Evolutionary conservation across 768 basidiomycete species (phyloP), one percentile per base, ranked within the genome.

Genomic region (Trametes villosa): DNA sequence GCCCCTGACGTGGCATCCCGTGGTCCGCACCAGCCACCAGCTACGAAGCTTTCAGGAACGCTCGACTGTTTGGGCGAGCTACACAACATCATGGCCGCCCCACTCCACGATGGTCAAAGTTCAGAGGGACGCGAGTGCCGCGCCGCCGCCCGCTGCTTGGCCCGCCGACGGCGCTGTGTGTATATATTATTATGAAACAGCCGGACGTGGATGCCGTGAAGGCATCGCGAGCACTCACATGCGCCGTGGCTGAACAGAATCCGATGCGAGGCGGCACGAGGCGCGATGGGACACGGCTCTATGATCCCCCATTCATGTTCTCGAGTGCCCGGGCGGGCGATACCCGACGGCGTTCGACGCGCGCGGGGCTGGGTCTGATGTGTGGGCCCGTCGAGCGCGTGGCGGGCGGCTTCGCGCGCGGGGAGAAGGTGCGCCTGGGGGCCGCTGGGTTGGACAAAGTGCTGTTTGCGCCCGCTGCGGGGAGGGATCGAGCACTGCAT

Each of bases 1-100:
- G 33, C 52, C 46, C 62, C 36, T 57, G 50, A 57, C 47, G 47
- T 57, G 38, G 46, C 55, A 38, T n/a, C 12, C 45, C 55, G 27
- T 18, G 17, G 24, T 56, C 3, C 22, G 47, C 36, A 29, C 56
- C 47, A 38, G 29, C n/a, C n/a, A n/a, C n/a, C n/a, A 38, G 22
- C 24, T 38, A 44, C n/a, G 20, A 24, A 24, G 42, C n/a, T n/a
- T n/a, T 26, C 33, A 50, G 48, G n/a, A 31, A 29, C 48, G 47
- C 18, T 49, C 29, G 17, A 44, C n/a, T 24, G 46, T 29, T 30
- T 34, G 26, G 24, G 24, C 45, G 13, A 27, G 42, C 42, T 44
- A 22, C 6, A 44, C 42, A 9, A 24, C 6, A 20, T 20, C 42
- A 20, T 9, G n/a, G 9, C 26, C 4, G 3, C 46, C 26, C 13